Evolutionary conservation across 2,329 filamentous ascomycete species (phyloP).

Genomic region (Talaromyces islandicus): DNA sequence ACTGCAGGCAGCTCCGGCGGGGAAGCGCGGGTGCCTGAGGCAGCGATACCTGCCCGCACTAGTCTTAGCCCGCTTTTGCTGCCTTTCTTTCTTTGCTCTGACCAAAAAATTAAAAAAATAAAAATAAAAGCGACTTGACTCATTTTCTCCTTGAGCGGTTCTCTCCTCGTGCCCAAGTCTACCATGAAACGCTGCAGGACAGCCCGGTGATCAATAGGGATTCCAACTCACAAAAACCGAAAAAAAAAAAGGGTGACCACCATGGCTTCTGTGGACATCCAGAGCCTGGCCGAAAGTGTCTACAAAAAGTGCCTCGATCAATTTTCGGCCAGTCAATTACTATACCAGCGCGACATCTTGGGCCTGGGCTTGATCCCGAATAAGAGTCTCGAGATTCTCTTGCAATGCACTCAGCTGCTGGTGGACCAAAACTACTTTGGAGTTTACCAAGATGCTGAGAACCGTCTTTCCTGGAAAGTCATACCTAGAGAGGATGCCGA

Average conservation of each 20-base stretch:
- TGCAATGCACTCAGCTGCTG: slow-evolving; percentile 40
- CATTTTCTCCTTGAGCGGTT: not conserved
- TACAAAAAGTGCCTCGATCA: slow-evolving; percentile 40
- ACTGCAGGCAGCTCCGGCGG: slow-evolving; percentile 13
- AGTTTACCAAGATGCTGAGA: slow-evolving; percentile 37
- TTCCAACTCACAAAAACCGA: not conserved
- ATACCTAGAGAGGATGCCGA: slow-evolving; percentile 44
- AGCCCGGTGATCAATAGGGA: not conserved
- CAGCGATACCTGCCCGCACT: slow-evolving; percentile 8
- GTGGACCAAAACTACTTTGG: slow-evolving; percentile 43
- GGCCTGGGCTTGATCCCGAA: slow-evolving; percentile 38
- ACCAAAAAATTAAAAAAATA: not conserved
- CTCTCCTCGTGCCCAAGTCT: not conserved
- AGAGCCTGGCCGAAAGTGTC: slow-evolving; percentile 38
- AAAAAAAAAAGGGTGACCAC: slow-evolving; percentile 7
- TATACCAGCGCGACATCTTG: slow-evolving; percentile 43
- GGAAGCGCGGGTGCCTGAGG: slow-evolving; percentile 19
- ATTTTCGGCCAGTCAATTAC: slow-evolving; percentile 36
- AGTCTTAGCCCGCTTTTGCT: not conserved
- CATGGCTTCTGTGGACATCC: slow-evolving; percentile 31
- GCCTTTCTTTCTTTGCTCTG: not conserved
- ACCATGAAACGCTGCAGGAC: slow-evolving; percentile 3
- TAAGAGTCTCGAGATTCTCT: slow-evolving; percentile 35
- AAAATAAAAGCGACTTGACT: not conserved
- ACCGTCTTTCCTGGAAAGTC: slow-evolving; percentile 43